These are phyloP conservation scores for Elongisporangium prolatum DNA, from an alignment of 352 stramenopile genomes.

Conservation along the genomic window DNA sequence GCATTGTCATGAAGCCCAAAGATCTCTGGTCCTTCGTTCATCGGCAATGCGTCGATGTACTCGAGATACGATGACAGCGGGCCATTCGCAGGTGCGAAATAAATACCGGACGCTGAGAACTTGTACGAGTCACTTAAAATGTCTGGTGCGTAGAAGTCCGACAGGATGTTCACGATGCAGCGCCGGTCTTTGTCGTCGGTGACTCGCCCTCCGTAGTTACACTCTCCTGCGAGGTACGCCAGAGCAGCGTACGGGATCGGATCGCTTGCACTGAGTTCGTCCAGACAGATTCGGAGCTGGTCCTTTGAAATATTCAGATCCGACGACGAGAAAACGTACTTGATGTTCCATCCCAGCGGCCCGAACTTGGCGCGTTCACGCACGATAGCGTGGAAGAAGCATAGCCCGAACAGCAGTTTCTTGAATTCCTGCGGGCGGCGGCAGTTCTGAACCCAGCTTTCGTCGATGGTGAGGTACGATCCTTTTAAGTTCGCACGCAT, in stretches of 20 bases:
- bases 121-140: slow-evolving; percentile 74
- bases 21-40: slow-evolving; percentile 83
- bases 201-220: slow-evolving; percentile 94
- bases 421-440: slow-evolving; percentile 64
- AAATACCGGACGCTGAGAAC: slow-evolving; percentile 82
- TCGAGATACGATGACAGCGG: slow-evolving; percentile 53
- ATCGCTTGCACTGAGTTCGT: slow-evolving; percentile 56
- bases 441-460: slow-evolving; percentile 68
- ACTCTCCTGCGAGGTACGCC: slow-evolving; percentile 90
- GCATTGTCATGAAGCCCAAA: slow-evolving; percentile 86
- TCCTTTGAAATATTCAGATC: slow-evolving; percentile 84
- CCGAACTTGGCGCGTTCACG: slow-evolving; percentile 85
- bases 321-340: slow-evolving; percentile 85
- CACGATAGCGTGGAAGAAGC: slow-evolving; percentile 92
- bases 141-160: slow-evolving; percentile 76
- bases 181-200: slow-evolving; percentile 93
- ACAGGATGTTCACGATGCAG: slow-evolving; percentile 82
- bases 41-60: slow-evolving; percentile 80
- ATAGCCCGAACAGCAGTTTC: slow-evolving; percentile 83
- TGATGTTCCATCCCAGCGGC: slow-evolving; percentile 85
- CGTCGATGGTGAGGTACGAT: slow-evolving; percentile 84
- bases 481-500: slow-evolving; percentile 93
- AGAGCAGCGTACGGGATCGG: slow-evolving; percentile 89
- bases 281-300: slow-evolving; percentile 80
- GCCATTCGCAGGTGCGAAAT: slow-evolving; percentile 58